Evolutionary conservation across 2,329 filamentous ascomycete species (phyloP).

Genomic region (Neonectria coccinea): DNA sequence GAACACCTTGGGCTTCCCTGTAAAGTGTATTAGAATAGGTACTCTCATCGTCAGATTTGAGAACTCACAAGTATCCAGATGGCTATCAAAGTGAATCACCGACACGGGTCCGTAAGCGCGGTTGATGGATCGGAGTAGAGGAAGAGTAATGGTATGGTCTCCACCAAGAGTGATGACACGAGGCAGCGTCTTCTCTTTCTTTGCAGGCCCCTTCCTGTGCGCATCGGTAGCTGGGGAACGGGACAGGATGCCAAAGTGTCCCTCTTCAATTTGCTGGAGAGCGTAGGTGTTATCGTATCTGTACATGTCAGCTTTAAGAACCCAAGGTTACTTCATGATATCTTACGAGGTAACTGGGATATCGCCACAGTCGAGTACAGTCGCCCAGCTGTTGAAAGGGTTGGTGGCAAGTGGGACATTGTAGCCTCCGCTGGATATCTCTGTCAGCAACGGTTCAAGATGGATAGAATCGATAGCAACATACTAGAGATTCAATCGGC

Average conservation of each 20-base stretch:
- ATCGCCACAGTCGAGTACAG: constrained; percentile 84
- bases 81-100: constrained; percentile 73
- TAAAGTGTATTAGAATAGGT: constrained; percentile 24
- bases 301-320: constrained; percentile 7
- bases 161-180: constrained; percentile 82
- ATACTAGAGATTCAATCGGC: constrained; percentile 88
- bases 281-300: constrained; percentile 87
- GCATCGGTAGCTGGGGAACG: constrained; percentile 77
- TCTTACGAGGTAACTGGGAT: constrained; percentile 85
- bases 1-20: constrained; percentile 88
- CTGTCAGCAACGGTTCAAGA: neutral
- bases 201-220: constrained; percentile 73
- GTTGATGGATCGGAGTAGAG: constrained; percentile 70
- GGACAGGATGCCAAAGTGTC: constrained; percentile 80
- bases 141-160: constrained; percentile 72
- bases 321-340: rapidly evolving
- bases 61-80: constrained; percentile 73
- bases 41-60: neutral
- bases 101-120: constrained; percentile 70
- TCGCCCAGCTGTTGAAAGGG: constrained; percentile 84
- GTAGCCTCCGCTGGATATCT: constrained; percentile 77
- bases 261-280: constrained; percentile 86
- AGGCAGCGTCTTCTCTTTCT: constrained; percentile 80
- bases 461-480: constrained; percentile 47
- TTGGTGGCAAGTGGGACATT: constrained; percentile 85